Base-by-base conservation (phyloP, 257 asterid species). In the Ilex asprella region DNA sequence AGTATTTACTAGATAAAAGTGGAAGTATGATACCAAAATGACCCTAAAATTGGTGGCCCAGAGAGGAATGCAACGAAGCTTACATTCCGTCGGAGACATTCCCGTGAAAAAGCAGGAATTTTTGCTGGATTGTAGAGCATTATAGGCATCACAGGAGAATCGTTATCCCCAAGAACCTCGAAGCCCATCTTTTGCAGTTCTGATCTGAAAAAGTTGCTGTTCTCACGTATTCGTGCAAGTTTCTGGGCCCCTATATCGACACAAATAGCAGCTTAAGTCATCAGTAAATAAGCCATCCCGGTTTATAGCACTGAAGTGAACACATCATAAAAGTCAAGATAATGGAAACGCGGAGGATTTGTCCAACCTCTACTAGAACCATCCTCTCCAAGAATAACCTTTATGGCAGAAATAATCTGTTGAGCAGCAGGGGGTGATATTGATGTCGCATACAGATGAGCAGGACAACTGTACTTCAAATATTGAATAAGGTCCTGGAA, bases 111-210 rank as follows among this genome's bases (percentile, higher is more conserved):
- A 10, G 99, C 96, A 65, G 97, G 99, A 69, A 92, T 87, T 82
- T 92, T 92, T 53, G 92, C 88, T 12, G 99, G 99, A 73, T 89
- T 92, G 60, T 92, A 92, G 70, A 92, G 89, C 97, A 92, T 92
- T 66, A 92, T 82, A 67, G 99, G 99, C 97, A 92, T 92, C 46
- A 92, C 95, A 59, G 99, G 97, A 55, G 99, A 92, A 70, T 92
- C 99, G 61, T 92, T 85, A 82, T 89, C 99, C 56, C 99, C 99
- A 59, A 92, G 78, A 73, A 92, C 99, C 80, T 92, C 99, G 67
- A 92, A 92, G 58, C 99, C 99, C 97, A 86, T 92, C 82, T 92
- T 92, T 73, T 89, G 94, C 77, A 92, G 64, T 69, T 92, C 97
- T 2, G 95, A 82, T 60, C 99, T 74, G 88, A 85, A 92, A 72